Evolutionary conservation across 2,329 filamentous ascomycete species (phyloP).

Genomic region (Aureobasidium sp.): DNA sequence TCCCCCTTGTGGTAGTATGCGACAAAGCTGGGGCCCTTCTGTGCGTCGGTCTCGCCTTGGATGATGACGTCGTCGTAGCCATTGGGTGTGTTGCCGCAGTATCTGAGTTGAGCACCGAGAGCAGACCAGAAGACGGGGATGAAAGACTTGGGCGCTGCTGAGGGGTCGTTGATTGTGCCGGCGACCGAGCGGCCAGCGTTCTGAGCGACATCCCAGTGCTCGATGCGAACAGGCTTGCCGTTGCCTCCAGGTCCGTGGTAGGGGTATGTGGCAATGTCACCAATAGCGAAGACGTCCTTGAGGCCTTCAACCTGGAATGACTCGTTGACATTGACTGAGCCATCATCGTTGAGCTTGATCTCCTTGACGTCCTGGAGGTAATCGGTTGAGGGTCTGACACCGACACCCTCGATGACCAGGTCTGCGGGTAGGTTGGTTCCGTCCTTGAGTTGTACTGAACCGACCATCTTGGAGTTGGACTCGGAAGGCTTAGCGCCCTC

Average conservation of each 20-base stretch:
- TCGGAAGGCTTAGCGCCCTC: constrained; percentile 70
- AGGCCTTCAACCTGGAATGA: constrained; percentile 68
- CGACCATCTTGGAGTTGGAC: constrained; percentile 62
- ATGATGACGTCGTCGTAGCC: constrained; percentile 84
- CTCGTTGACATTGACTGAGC: constrained; percentile 75
- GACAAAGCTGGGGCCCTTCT: constrained; percentile 60
- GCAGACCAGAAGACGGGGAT: constrained; percentile 98
- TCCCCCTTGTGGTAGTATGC: constrained; percentile 86
- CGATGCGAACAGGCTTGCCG: constrained; percentile 69
- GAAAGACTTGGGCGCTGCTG: constrained; percentile 58
- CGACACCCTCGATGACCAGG: constrained; percentile 83
- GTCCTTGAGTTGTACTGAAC: constrained; percentile 73
- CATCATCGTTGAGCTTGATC: constrained; percentile 71
- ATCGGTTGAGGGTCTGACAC: constrained; percentile 76
- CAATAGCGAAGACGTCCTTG: constrained; percentile 81
- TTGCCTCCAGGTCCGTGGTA: constrained; percentile 83
- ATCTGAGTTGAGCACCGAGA: constrained; percentile 77
- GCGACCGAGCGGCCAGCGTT: constrained; percentile 80
- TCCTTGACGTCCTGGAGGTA: constrained; percentile 67
- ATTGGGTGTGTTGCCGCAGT: constrained; percentile 77
- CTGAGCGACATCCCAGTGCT: constrained; percentile 98
- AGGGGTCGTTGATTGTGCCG: constrained; percentile 61
- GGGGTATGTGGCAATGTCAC: constrained; percentile 90
- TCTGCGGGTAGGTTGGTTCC: constrained; percentile 79
- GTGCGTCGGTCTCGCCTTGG: constrained; percentile 60